Conservation (phyloP, 1,284 basidiomycete genomes). For the Leucoagaricus sp. region DNA sequence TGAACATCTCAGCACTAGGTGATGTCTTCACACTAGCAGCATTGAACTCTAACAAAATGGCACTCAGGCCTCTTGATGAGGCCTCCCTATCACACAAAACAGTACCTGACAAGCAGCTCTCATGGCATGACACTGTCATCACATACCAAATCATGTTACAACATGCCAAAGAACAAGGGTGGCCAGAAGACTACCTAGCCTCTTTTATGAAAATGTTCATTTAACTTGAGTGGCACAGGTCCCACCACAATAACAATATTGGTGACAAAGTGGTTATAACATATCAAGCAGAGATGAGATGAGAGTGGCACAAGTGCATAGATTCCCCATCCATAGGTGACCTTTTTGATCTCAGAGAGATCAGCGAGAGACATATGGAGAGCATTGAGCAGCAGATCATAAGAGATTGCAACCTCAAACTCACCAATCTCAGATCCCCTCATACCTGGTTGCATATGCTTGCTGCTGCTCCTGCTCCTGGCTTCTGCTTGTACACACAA, state of each 20-base stretch:
- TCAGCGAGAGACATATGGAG: not conserved
- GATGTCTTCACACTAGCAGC: not conserved
- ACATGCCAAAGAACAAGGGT: too few species aligned
- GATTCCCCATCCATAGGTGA: not conserved
- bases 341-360: not conserved
- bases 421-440: too few species aligned
- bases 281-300: not conserved
- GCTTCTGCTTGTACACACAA: too few species aligned
- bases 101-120: not conserved
- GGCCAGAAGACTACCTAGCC: not conserved
- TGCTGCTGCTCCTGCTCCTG: too few species aligned
- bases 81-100: not conserved
- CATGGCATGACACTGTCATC: not conserved
- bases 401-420: not conserved
- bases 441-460: too few species aligned
- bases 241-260: not conserved
- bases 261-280: not conserved
- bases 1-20: not conserved
- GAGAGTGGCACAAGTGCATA: too few species aligned
- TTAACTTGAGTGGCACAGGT: not conserved
- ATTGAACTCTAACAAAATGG: too few species aligned
- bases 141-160: not conserved
- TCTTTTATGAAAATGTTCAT: not conserved
- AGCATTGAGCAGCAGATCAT: not conserved
- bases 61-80: too few species aligned